These are phyloP conservation scores for Solanum tacnaense DNA, from an alignment of 257 asterid species.

Conservation along the genomic window DNA sequence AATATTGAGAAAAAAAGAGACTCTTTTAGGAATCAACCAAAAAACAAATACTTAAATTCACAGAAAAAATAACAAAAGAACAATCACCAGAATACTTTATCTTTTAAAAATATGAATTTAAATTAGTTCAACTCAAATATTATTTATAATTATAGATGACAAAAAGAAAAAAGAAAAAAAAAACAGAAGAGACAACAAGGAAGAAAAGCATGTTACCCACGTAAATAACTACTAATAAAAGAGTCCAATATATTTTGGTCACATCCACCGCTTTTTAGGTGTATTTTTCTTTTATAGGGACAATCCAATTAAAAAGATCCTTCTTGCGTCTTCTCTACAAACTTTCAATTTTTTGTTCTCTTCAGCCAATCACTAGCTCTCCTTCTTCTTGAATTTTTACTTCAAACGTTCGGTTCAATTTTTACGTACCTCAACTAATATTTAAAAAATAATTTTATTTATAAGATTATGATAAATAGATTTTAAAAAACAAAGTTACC, in stretches of 20 bases:
- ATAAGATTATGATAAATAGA: no score
- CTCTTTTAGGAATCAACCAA: not conserved
- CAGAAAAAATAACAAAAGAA: not conserved
- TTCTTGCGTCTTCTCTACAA: not conserved
- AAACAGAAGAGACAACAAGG: not conserved
- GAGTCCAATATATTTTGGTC: not conserved
- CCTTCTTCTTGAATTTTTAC: not conserved
- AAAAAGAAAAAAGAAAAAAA: not conserved
- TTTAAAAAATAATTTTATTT: no score
- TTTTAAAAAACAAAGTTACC: not conserved
- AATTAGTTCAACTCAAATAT: not conserved
- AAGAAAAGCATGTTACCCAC: not conserved
- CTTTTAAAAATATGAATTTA: not conserved
- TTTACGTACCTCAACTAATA: not conserved
- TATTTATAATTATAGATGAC: not conserved
- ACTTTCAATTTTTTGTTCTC: not conserved
- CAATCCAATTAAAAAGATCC: not conserved
- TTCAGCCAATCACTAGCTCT: not conserved
- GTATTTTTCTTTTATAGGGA: not conserved
- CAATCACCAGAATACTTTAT: not conserved
- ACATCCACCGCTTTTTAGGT: not conserved
- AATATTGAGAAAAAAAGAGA: not conserved
- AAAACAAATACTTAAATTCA: no score
- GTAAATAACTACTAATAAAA: not conserved
- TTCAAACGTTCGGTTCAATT: not conserved